phyloP scores from a whole-genome alignment of 2,329 filamentous ascomycete species.

The Exserohilum rostratum region DNA sequence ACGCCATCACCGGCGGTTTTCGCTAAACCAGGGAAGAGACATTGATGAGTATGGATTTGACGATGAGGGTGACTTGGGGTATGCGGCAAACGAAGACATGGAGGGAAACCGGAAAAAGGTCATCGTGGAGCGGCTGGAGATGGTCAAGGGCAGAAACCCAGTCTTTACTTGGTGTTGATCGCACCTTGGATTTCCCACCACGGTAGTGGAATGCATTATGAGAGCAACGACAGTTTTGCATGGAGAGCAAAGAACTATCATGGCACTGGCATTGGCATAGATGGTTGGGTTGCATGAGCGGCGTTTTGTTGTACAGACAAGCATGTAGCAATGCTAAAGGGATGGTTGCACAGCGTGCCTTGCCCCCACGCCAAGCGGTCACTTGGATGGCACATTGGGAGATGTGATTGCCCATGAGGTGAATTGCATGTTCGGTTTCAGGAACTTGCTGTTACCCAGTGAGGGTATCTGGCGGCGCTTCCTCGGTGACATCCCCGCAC shows the following conservation, averaged over 20 bases:
- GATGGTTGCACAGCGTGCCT: not conserved
- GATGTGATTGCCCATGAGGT: not conserved
- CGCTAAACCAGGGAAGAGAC: slow-evolving; percentile 62
- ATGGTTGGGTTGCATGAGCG: slow-evolving; percentile 8
- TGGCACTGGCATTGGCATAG: not conserved
- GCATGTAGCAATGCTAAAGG: not conserved
- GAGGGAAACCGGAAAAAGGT: slow-evolving; percentile 91
- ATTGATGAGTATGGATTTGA: slow-evolving; percentile 54
- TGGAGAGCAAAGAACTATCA: slow-evolving; percentile 7
- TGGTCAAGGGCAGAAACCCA: slow-evolving; percentile 92
- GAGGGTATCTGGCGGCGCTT: not conserved
- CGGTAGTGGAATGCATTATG: not conserved
- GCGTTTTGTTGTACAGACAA: slow-evolving; percentile 15
- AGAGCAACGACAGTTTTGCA: slow-evolving; percentile 3
- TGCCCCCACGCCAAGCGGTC: not conserved
- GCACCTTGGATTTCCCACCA: not conserved
- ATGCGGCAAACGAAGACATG: slow-evolving; percentile 91
- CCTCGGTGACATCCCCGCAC: slow-evolving; percentile 1
- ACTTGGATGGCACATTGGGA: not conserved
- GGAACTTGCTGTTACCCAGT: not conserved
- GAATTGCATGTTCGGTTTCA: not conserved
- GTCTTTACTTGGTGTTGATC: slow-evolving; percentile 94
- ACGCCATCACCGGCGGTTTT: slow-evolving; percentile 51
- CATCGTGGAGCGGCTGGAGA: slow-evolving; percentile 94
- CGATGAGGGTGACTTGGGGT: slow-evolving; percentile 89